Conservation (phyloP, 192 early-diverging fungal genomes). For the Coemansia sp. region DNA sequence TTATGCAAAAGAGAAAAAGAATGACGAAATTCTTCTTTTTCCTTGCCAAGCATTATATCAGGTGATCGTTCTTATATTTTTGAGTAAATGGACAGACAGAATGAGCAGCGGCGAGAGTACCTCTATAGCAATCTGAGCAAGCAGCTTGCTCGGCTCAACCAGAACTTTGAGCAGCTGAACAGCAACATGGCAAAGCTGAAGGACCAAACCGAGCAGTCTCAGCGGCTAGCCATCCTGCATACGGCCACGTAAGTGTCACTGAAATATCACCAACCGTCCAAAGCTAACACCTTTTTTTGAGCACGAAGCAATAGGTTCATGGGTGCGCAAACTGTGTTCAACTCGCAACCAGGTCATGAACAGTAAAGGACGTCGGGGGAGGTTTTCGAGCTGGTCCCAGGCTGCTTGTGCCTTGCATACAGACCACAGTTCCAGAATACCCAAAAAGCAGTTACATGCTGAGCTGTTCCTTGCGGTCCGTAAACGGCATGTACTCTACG, state of each 20-base stretch:
- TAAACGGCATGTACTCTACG: no score
- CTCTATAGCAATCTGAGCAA: constrained; percentile 47
- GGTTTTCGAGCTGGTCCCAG: no score
- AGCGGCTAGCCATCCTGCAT: constrained; percentile 37
- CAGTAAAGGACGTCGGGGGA: no score
- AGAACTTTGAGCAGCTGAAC: constrained; percentile 46
- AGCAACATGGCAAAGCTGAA: constrained; percentile 27
- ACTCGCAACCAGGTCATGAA: no score
- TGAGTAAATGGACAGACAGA: constrained; percentile 34
- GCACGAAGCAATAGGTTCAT: constrained; percentile 28
- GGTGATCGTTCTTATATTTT: neutral
- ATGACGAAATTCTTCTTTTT: neutral
- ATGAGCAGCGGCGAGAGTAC: constrained; percentile 38
- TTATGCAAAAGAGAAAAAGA: neutral
- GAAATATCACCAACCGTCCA: no score
- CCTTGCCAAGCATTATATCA: neutral
- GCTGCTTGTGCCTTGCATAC: no score
- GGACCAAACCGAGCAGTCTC: constrained; percentile 42
- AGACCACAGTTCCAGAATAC: no score
- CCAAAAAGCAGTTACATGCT: no score
- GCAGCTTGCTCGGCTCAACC: constrained; percentile 39
- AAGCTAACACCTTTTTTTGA: neutral
- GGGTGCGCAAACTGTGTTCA: constrained; percentile 40
- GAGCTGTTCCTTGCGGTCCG: no score
- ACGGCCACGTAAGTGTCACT: constrained; percentile 29